phyloP scores from a whole-genome alignment of 768 basidiomycete genomes.

The Rhodotorula graminis region DNA sequence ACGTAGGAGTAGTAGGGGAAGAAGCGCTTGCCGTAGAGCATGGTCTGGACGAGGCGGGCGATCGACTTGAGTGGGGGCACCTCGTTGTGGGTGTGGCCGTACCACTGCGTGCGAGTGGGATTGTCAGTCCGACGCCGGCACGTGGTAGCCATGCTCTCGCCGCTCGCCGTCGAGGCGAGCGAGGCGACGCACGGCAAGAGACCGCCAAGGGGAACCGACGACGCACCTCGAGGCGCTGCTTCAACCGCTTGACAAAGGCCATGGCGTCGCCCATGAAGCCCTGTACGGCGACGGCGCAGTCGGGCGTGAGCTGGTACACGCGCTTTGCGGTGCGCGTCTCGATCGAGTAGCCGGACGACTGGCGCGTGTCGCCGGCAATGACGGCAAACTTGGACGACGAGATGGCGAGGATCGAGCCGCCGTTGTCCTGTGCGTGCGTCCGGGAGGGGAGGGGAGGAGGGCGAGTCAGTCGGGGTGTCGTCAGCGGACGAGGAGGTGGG shows the following conservation, averaged over 20 bases:
- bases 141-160: too few species aligned
- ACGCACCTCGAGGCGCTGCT: slow-evolving; percentile 87
- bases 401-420: slow-evolving; percentile 86
- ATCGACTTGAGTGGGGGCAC: slow-evolving; percentile 95
- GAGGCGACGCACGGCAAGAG: too few species aligned
- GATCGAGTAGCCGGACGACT: slow-evolving; percentile 94
- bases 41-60: slow-evolving; percentile 95
- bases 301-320: slow-evolving; percentile 69
- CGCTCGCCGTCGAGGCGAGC: too few species aligned
- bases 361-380: slow-evolving; percentile 92
- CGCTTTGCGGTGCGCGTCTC: slow-evolving; percentile 96
- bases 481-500: neutral
- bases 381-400: slow-evolving; percentile 89
- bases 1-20: slow-evolving; percentile 99
- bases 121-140: neutral
- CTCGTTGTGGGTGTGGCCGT: slow-evolving; percentile 91
- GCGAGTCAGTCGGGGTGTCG: neutral
- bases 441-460: too few species aligned
- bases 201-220: neutral
- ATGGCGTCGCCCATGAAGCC: slow-evolving; percentile 97
- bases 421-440: slow-evolving; percentile 54
- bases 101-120: slow-evolving; percentile 63
- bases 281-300: slow-evolving; percentile 84
- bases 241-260: slow-evolving; percentile 93
- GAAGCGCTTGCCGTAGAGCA: slow-evolving; percentile 92